Conservation (phyloP, 2,329 filamentous ascomycete genomes). For the Cordyceps tenuipes region DNA sequence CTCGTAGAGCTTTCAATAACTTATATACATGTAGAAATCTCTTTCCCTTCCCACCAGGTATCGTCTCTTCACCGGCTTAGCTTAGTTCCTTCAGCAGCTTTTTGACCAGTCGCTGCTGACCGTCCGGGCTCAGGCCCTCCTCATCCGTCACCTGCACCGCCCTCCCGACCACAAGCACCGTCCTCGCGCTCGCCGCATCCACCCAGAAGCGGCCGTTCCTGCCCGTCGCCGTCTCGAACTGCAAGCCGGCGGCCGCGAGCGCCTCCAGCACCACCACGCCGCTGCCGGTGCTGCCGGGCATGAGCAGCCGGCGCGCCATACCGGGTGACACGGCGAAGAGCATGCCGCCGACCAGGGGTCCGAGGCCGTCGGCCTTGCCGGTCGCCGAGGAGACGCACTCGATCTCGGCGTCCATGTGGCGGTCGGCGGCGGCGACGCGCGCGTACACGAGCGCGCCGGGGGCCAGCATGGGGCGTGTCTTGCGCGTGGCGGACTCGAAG, state of each 20-base stretch:
- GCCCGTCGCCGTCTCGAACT: conserved; percentile 90
- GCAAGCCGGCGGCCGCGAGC: conserved; percentile 64
- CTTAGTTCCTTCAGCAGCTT: conserved; percentile 53
- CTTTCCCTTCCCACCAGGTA: no score
- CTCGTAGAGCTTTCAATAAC: no score
- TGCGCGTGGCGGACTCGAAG: conserved; percentile 90
- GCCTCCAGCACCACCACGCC: conserved; percentile 70
- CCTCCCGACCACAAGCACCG: conserved; percentile 68
- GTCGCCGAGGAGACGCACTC: conserved; percentile 82
- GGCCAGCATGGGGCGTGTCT: conserved; percentile 73
- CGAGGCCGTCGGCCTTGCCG: conserved; percentile 81
- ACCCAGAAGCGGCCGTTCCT: conserved; percentile 92
- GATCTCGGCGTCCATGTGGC: conserved; percentile 81
- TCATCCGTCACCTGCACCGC: conserved; percentile 74
- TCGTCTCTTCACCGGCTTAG: conserved; percentile 21
- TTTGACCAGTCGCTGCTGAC: conserved; percentile 62
- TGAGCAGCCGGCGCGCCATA: conserved; percentile 73
- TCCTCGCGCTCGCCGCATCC: conserved; percentile 58
- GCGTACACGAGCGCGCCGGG: conserved; percentile 80
- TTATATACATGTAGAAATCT: no score
- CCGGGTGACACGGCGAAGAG: conserved; percentile 70
- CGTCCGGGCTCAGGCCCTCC: conserved; percentile 51
- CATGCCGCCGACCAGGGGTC: conserved; percentile 78
- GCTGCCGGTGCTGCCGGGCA: conserved; percentile 49
- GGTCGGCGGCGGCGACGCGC: conserved; percentile 67